Evolutionary conservation across 2,329 filamentous ascomycete genomes (phyloP).

Genomic region (Fusarium temperatum): DNA sequence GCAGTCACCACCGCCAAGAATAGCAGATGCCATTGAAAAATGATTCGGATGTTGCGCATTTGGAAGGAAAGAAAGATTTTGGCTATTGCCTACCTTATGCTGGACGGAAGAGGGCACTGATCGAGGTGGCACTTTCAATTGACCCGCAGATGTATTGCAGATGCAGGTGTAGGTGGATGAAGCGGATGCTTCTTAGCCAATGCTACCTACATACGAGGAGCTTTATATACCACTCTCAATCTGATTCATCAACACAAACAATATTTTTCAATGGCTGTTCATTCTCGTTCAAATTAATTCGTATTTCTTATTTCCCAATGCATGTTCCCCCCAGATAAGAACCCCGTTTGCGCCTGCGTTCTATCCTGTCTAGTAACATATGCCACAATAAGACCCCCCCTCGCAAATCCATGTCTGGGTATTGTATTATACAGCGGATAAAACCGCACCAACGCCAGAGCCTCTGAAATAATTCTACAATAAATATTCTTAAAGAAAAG

Average conservation of each 20-base stretch:
- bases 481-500: background rate
- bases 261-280: too few species aligned
- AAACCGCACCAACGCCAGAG: background rate
- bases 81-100: background rate
- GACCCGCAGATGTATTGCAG: background rate
- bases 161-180: background rate
- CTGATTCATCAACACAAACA: too few species aligned
- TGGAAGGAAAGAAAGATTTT: background rate
- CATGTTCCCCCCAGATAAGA: background rate
- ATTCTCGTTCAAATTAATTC: background rate
- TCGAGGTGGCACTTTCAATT: background rate
- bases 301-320: background rate
- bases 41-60: background rate
- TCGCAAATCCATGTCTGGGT: background rate
- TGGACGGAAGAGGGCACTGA: background rate
- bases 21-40: background rate
- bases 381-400: background rate
- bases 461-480: background rate
- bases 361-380: constrained; percentile 25
- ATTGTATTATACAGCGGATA: constrained; percentile 1
- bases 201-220: too few species aligned
- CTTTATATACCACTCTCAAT: too few species aligned
- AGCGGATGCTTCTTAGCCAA: too few species aligned
- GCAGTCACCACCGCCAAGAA: background rate
- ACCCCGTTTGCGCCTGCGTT: constrained; percentile 7